Conservation (phyloP, 768 basidiomycete species). For the Strobilomyces dryophilus region DNA sequence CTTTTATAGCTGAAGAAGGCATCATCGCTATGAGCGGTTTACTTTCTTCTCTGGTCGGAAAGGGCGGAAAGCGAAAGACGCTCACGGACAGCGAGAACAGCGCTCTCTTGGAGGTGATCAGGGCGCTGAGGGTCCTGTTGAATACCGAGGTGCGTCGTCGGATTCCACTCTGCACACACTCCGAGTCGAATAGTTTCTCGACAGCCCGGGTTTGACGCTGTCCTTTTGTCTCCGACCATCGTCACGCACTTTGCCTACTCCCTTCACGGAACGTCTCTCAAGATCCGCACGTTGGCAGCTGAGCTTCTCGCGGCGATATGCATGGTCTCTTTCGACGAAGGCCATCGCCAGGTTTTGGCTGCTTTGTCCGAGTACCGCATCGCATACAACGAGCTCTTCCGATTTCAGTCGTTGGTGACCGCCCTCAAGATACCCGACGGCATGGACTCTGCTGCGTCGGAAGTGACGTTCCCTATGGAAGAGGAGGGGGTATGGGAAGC, state of each 20-base stretch:
- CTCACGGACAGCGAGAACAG: conserved; percentile 62
- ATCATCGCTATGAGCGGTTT: conserved; percentile 57
- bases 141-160: conserved; percentile 67
- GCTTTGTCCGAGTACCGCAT: conserved; percentile 80
- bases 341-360: conserved; percentile 68
- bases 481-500: conserved; percentile 81
- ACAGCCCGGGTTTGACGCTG: conserved; percentile 71
- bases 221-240: conserved; percentile 57
- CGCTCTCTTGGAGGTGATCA: conserved; percentile 69
- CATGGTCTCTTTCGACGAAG: conserved; percentile 63
- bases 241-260: conserved; percentile 72
- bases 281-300: conserved; percentile 62
- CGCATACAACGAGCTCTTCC: conserved; percentile 65
- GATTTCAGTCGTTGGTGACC: conserved; percentile 73
- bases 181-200: not conserved
- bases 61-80: conserved; percentile 57
- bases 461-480: conserved; percentile 40
- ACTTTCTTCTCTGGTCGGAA: conserved; percentile 60
- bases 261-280: conserved; percentile 61
- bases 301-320: conserved; percentile 86
- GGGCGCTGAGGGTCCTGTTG: conserved; percentile 75
- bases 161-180: not conserved
- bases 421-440: conserved; percentile 55
- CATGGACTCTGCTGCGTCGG: conserved; percentile 31
- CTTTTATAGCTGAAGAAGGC: conserved; percentile 65